Conservation (phyloP, 768 basidiomycete genomes). For the Amanita pseudoporphyria region DNA sequence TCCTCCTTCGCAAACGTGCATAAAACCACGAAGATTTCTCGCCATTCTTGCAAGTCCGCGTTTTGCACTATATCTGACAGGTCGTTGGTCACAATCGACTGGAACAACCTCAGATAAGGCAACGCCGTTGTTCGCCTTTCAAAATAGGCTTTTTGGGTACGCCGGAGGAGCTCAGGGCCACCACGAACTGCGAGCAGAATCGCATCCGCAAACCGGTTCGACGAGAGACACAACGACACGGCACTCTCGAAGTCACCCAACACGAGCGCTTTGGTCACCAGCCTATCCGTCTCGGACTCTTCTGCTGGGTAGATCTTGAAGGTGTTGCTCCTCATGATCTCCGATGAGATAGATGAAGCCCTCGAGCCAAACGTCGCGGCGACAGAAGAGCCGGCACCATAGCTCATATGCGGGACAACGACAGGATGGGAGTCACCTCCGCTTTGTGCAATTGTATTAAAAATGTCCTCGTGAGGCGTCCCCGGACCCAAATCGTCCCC, state of each 20-base stretch:
- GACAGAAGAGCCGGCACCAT: constrained; percentile 79
- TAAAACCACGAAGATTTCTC: constrained; percentile 91
- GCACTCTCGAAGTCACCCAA: constrained; percentile 94
- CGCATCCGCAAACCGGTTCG: constrained; percentile 89
- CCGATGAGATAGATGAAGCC: constrained; percentile 72
- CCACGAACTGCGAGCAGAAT: constrained; percentile 90
- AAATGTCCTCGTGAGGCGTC: constrained; percentile 77
- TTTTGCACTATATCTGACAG: constrained; percentile 93
- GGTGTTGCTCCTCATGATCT: constrained; percentile 63
- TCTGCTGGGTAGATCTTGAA: constrained; percentile 88
- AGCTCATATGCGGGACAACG: constrained; percentile 69
- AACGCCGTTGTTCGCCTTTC: constrained; percentile 63
- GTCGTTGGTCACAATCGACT: constrained; percentile 88
- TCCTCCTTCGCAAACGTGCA: constrained; percentile 87
- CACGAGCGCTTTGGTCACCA: constrained; percentile 89
- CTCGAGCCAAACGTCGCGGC: constrained; percentile 94
- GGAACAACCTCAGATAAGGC: constrained; percentile 90
- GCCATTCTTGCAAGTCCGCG: constrained; percentile 91
- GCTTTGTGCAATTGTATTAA: constrained; percentile 59
- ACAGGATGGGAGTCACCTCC: constrained; percentile 32
- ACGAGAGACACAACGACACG: constrained; percentile 82
- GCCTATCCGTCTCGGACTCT: constrained; percentile 78
- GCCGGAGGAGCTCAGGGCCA: constrained; percentile 75
- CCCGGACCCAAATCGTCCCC: constrained; percentile 65
- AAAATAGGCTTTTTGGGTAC: constrained; percentile 92